These are phyloP conservation scores for Chara braunii DNA, from an alignment of 139 green algal genomes.

Conservation along the genomic window DNA sequence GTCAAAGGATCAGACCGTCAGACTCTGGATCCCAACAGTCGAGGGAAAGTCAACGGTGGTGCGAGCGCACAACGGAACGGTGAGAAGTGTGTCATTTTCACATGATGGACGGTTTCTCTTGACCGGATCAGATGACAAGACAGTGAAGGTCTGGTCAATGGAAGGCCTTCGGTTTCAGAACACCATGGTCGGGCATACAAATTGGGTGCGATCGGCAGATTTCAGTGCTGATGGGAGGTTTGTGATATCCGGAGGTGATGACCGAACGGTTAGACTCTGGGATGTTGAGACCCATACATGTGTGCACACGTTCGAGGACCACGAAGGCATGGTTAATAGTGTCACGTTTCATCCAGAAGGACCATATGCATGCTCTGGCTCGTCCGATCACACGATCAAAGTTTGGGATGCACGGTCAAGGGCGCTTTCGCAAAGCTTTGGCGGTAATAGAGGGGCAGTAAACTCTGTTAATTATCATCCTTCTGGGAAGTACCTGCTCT, in stretches of 20 bases:
- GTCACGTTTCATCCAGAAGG: constrained; percentile 77
- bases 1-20: constrained; percentile 71
- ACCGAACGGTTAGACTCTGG: constrained; percentile 71
- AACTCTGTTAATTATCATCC: constrained; percentile 67
- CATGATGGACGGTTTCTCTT: constrained; percentile 63
- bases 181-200: constrained; percentile 71
- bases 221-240: constrained; percentile 65
- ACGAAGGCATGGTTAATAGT: constrained; percentile 47
- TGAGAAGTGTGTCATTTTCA: constrained; percentile 69
- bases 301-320: constrained; percentile 61
- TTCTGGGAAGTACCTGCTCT: constrained; percentile 72
- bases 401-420: constrained; percentile 58
- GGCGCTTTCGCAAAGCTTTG: constrained; percentile 74
- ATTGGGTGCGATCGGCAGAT: constrained; percentile 73
- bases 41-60: constrained; percentile 76
- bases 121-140: constrained; percentile 78
- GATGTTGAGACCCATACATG: constrained; percentile 59
- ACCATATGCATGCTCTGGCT: constrained; percentile 61
- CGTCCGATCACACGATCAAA: constrained; percentile 65
- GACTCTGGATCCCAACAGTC: constrained; percentile 77
- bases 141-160: constrained; percentile 72
- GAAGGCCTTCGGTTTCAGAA: constrained; percentile 66
- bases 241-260: constrained; percentile 68
- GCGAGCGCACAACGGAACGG: constrained; percentile 70
- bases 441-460: constrained; percentile 55